Percentiles rank a stretch among this genome's conserved stretches.
Evolutionary conservation across 2,329 filamentous ascomycete species (phyloP).

Genomic region (Hypoxylon sp.): DNA sequence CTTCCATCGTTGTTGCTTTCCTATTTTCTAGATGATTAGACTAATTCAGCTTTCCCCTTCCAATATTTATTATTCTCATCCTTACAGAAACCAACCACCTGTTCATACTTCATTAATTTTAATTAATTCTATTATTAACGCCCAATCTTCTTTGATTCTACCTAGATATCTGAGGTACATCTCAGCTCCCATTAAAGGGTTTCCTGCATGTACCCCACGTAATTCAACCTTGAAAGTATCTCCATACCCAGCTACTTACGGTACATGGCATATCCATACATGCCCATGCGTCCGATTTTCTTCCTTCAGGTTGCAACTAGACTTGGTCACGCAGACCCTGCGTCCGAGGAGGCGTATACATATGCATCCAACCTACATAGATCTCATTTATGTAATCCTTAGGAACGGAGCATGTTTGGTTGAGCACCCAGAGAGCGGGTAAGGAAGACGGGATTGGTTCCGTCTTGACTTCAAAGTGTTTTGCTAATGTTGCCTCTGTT

Average conservation of each 20-base stretch:
- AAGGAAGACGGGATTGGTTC: neutral
- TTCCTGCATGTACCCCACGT: constrained; percentile 59
- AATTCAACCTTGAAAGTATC: constrained; percentile 44
- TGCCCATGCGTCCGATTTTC: constrained; percentile 12
- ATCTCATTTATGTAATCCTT: constrained; percentile 12
- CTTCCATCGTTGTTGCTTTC: constrained; percentile 12
- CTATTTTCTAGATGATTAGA: constrained; percentile 5
- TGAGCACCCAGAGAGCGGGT: neutral
- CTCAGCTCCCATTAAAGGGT: constrained; percentile 25
- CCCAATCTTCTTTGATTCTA: constrained; percentile 31
- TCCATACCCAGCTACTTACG: constrained; percentile 6
- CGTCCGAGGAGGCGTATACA: constrained; percentile 7
- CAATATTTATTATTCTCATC: constrained; percentile 18
- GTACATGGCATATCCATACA: constrained; percentile 14
- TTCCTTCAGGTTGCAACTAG: constrained; percentile 6
- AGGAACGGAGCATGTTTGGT: neutral
- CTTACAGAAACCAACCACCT: constrained; percentile 18
- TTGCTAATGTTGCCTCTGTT: neutral
- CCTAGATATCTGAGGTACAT: neutral
- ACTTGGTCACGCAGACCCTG: constrained; percentile 12
- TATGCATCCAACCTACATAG: constrained; percentile 6
- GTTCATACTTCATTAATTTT: constrained; percentile 23
- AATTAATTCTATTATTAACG: constrained; percentile 44
- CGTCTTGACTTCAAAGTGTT: constrained; percentile 4
- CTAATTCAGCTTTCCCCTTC: constrained; percentile 11